Evolutionary conservation across 768 basidiomycete species (phyloP), one percentile per base, ranked within the genome.

Genomic region (Scleroderma citrinum): DNA sequence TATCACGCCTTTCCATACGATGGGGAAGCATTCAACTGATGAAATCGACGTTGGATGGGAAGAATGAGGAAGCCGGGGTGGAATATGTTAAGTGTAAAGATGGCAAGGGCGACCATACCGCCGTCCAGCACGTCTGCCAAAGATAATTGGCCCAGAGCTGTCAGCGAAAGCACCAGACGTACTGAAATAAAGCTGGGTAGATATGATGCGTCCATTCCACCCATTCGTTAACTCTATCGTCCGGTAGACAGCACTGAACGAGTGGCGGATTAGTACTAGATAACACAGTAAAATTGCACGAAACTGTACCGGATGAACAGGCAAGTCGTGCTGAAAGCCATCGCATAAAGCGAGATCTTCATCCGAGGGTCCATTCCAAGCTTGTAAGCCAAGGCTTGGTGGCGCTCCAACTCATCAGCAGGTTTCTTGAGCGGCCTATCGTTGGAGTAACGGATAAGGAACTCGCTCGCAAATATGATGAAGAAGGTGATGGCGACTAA

Each of bases 121-220:
- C 62, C 63, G 46, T 62, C 59, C 13, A 62, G 44, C 13, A 60
- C 59, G 47, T 59, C 59, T 59, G 36, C 24, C 10, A 3, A 13
- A 10, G 17, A 11, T 5, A 3, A 12, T 44, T 32, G 3, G n/a
- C 30, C 21, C 11, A 5, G 14, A 32, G 30, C 6, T 10, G 11
- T 14, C n/a, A 17, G 16, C 38, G 13, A 32, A 17, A 43, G 10
- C 19, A 20, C 6, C 21, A 26, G 20, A 61, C 68, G n/a, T 41
- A 68, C 73, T 72, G 65, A 78, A 77, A 44, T 69, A 71, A 5
- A 74, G 46, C 56, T 83, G 61, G 1, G 75, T 78, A 1, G 61
- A 57, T 46, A 79, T 78, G 46, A 82, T 68, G 16, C 66, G 60
- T 8, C 80, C 79, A 21, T 56, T 59, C 77, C 78, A 81, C 7